A percentile compares a stretch with the other conserved stretches of the same genome.
Conservation (phyloP, 768 basidiomycete species). For the Pleurotus pulmonarius region DNA sequence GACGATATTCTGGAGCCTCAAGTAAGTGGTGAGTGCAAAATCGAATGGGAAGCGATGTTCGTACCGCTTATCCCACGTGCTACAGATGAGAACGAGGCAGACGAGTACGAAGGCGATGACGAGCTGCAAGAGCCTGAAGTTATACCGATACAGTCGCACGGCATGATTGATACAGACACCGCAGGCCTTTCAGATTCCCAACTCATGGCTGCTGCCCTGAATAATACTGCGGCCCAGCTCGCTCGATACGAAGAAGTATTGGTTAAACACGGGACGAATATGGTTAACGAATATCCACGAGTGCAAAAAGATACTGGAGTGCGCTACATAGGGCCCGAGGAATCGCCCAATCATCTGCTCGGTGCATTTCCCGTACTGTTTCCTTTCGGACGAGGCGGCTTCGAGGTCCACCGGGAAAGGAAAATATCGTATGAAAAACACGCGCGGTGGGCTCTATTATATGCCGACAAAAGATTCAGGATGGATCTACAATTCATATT, state of each 20-base stretch:
- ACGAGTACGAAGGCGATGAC: too few species aligned
- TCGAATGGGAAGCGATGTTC: too few species aligned
- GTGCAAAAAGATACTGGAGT: slow-evolving; percentile 7
- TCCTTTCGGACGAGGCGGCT: slow-evolving; percentile 31
- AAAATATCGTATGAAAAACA: slow-evolving; percentile 25
- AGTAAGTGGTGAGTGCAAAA: too few species aligned
- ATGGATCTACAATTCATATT: slow-evolving; percentile 23
- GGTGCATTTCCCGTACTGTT: slow-evolving; percentile 28
- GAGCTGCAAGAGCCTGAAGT: slow-evolving; percentile 12
- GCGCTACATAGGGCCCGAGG: slow-evolving; percentile 16
- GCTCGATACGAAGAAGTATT: background rate
- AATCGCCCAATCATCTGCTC: slow-evolving; percentile 24
- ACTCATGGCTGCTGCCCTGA: slow-evolving; percentile 20
- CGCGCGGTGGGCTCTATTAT: slow-evolving; percentile 24
- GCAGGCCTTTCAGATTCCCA: slow-evolving; percentile 15
- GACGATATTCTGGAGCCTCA: too few species aligned
- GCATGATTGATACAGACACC: slow-evolving; percentile 23
- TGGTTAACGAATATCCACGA: slow-evolving; percentile 27
- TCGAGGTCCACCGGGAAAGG: slow-evolving; percentile 18
- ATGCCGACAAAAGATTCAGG: slow-evolving; percentile 24
- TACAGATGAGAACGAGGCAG: too few species aligned
- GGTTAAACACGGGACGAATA: slow-evolving; percentile 16
- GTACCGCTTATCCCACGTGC: too few species aligned
- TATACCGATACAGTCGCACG: slow-evolving; percentile 22
- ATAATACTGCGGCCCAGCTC: slow-evolving; percentile 10